A percentile compares a stretch with the other conserved stretches of the same genome.
Conservation (phyloP, 805 yeast species). For the Naumovozyma dairenensis region DNA sequence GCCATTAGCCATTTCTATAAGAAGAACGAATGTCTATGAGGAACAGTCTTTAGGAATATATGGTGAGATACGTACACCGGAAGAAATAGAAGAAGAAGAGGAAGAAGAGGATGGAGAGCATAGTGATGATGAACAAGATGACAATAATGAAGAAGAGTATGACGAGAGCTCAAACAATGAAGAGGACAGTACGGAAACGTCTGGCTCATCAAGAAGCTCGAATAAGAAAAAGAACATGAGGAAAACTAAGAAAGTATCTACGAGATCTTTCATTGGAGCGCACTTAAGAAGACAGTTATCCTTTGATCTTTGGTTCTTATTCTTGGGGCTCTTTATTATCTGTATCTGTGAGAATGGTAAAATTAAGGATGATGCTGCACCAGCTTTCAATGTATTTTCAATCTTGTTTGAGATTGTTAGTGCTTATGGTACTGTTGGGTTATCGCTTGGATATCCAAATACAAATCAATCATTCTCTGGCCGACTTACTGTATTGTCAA, state of each 20-base stretch:
- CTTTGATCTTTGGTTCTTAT: slow-evolving; percentile 89
- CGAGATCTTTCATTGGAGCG: slow-evolving; percentile 60
- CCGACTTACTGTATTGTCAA: slow-evolving; percentile 62
- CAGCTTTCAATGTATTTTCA: slow-evolving; percentile 56
- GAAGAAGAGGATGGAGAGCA: slow-evolving; percentile 12
- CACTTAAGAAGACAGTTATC: slow-evolving; percentile 89
- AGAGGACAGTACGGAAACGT: slow-evolving; percentile 1
- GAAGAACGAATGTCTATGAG: slow-evolving; percentile 96
- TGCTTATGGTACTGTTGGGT: slow-evolving; percentile 95
- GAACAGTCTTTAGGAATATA: slow-evolving; percentile 96
- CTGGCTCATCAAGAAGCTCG: not conserved
- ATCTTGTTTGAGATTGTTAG: slow-evolving; percentile 81
- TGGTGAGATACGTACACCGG: slow-evolving; percentile 26
- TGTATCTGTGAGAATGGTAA: slow-evolving; percentile 76
- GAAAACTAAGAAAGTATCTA: slow-evolving; percentile 5
- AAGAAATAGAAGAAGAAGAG: slow-evolving; percentile 20
- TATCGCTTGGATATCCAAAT: slow-evolving; percentile 74
- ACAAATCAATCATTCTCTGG: slow-evolving; percentile 62
- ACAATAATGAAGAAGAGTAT: slow-evolving; percentile 12
- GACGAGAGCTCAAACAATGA: slow-evolving; percentile 14
- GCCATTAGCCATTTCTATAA: slow-evolving; percentile 91
- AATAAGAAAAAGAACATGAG: slow-evolving; percentile 5
- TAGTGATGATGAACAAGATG: slow-evolving; percentile 6
- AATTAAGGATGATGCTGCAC: slow-evolving; percentile 35
- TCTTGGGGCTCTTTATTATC: slow-evolving; percentile 73